A percentile compares a stretch with the other conserved stretches of the same genome.
Evolutionary conservation across 2,329 filamentous ascomycete species (phyloP).

Genomic region (Nemania sp.): DNA sequence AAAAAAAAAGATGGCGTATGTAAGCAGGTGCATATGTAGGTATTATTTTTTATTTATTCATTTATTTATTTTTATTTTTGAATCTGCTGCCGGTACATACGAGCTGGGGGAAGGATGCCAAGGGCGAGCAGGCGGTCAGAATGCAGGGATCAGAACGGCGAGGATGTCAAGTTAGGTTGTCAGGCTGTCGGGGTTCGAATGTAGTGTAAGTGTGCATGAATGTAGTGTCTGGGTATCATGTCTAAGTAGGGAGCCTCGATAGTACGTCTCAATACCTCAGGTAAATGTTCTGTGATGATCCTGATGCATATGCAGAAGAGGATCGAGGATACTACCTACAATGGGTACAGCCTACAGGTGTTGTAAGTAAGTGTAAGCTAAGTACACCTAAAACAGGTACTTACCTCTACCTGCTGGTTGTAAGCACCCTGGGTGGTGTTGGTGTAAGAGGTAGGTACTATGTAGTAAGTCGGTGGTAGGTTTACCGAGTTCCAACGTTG

Average conservation of each 20-base stretch:
- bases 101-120: not conserved
- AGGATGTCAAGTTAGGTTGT: not conserved
- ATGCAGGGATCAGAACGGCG: no score
- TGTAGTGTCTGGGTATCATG: not conserved
- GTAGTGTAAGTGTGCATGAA: not conserved
- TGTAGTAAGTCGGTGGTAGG: no score
- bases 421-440: no score
- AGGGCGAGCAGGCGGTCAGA: slow-evolving; percentile 8
- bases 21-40: not conserved
- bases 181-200: not conserved
- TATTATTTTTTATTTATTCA: no score
- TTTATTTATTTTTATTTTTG: no score
- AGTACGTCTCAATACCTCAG: not conserved
- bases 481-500: no score
- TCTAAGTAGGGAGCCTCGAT: no score
- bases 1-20: not conserved
- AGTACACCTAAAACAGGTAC: no score
- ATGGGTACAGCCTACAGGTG: not conserved
- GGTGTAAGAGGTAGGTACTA: no score
- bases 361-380: no score
- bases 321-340: slow-evolving; percentile 8
- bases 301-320: slow-evolving; percentile 15
- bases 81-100: not conserved
- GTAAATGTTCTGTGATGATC: not conserved
- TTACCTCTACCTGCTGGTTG: no score